Base-by-base conservation (phyloP, 1,284 basidiomycete genomes). In the Xerocomus amazonicus region DNA sequence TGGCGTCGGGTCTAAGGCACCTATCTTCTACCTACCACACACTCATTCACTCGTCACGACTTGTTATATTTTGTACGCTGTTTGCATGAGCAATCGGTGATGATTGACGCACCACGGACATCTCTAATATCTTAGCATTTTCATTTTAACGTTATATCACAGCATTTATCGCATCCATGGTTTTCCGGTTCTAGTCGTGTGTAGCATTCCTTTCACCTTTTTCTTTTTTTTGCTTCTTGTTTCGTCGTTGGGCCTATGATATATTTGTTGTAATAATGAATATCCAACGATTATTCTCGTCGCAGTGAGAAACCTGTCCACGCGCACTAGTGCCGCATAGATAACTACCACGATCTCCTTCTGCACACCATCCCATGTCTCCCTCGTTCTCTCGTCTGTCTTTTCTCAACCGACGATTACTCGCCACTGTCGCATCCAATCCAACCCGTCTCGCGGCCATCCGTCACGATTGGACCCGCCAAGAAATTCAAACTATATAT, bases 401-500 rank as follows among this genome's bases (percentile, higher is more conserved):
- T 58, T 33, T 52, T 46, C 17, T 56, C 52, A 49, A 48, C 69
- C 45, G 66, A 33, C 75, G 86, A 31, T 61, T 76, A 16, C 74
- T 88, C 31, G 86, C 87, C 9, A 89, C 83, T 1, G 80, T 85
- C 61, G 76, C 79, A 6, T 59, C 59, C 3, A 48, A 70, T 19
- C 50, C 69, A 17, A 55, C 67, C 6, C 56, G 65, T 7, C 27
- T 55, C 23, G 52, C 69, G 16, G 43, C 67, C 12, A 70, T 74
- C 35, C 74, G 79, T 23, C 75, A 77, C 56, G 70, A 79, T 52
- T 90, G 87, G 88, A 72, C 76, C 31, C 83, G 77, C 60, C 70
- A 78, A 29, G 87, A 92, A 66, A 84, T 94, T 50, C 80, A 88
- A 60, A 68, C 77, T 44, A 83, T 93, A 45, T 94, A 89, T 62